phyloP scores from a whole-genome alignment of 2,329 filamentous ascomycete genomes.

The Chlorencoelia australis region DNA sequence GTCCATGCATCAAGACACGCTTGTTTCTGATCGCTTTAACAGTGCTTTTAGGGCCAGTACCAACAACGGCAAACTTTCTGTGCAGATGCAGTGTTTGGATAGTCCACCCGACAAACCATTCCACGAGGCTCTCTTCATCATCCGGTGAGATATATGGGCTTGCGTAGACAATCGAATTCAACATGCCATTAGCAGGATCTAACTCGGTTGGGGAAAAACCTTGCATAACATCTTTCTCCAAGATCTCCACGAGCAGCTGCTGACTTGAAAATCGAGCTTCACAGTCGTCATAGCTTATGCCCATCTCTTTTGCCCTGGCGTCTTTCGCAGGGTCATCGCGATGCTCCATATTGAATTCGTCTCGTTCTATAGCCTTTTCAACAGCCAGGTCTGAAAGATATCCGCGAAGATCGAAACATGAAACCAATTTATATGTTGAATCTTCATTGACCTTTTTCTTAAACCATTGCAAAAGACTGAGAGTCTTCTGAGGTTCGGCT shows the following conservation, averaged over 20 bases:
- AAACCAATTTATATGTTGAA: slow-evolving; percentile 14
- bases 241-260: slow-evolving; percentile 8
- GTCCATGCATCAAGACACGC: background rate
- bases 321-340: slow-evolving; percentile 18
- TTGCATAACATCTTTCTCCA: slow-evolving; percentile 6
- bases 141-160: slow-evolving; percentile 41
- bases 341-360: slow-evolving; percentile 14
- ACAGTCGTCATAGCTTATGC: slow-evolving; percentile 19
- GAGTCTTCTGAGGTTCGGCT: slow-evolving; percentile 33
- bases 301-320: slow-evolving; percentile 13
- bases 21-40: slow-evolving; percentile 1
- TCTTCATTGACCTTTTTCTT: slow-evolving; percentile 12
- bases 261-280: slow-evolving; percentile 17
- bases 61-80: slow-evolving; percentile 46
- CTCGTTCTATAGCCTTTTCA: slow-evolving; percentile 20
- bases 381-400: slow-evolving; percentile 24
- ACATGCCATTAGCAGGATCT: slow-evolving; percentile 8
- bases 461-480: slow-evolving; percentile 34
- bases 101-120: slow-evolving; percentile 54
- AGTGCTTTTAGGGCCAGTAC: slow-evolving; percentile 20
- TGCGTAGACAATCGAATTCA: slow-evolving; percentile 31
- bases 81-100: slow-evolving; percentile 38
- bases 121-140: slow-evolving; percentile 52
- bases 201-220: slow-evolving; percentile 6
- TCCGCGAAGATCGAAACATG: slow-evolving; percentile 17